Evolutionary conservation across 768 basidiomycete genomes (phyloP), one percentile per base, ranked within the genome.

Genomic region (Lactifluus piperatus): DNA sequence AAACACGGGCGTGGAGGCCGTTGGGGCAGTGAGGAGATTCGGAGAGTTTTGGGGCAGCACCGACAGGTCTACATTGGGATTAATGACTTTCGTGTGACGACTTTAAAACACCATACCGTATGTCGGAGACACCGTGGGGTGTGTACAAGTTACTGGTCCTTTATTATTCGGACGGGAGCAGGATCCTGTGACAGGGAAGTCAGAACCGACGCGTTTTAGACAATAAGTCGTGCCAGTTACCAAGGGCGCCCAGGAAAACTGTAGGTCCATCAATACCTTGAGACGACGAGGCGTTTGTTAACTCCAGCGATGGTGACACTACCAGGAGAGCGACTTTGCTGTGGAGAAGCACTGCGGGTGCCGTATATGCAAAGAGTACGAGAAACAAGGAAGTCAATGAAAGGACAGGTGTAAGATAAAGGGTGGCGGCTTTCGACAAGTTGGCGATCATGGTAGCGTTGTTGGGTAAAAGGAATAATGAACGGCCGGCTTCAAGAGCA

Each of bases 331-430:
- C 76, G 20, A 91, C 86, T 63, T 77, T 76, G 63, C 76, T 75
- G 32, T 81, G 79, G 11, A 90, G 74, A 66, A 86, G 69, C 51
- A 82, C 64, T 5, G 73, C 74, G 0, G 89, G 89, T 0, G 89
- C 80, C n/a, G 88, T 72, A 62, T 81, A 87, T 4, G 83, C 78
- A 62, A 91, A 81, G 2, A 88, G 67, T 4, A 81, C 74, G 43
- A 91, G 80, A 34, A 91, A 64, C 50, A 86, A 72, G 10, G 86
- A 79, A 5, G 87, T 81, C 44, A 90, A 72, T 60, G 81, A 77
- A 50, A 91, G 72, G 5, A 87, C 24, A 24, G 86, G 85, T 2
- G 86, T 77, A 52, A 91, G 76, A 67, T 84, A 88, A 53, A 86
- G 74, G 54, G 79, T 83, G 64, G 81, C 74, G 56, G 80, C 79